phyloP scores from a whole-genome alignment of 208 protist species.

The Crithidia sp. region DNA sequence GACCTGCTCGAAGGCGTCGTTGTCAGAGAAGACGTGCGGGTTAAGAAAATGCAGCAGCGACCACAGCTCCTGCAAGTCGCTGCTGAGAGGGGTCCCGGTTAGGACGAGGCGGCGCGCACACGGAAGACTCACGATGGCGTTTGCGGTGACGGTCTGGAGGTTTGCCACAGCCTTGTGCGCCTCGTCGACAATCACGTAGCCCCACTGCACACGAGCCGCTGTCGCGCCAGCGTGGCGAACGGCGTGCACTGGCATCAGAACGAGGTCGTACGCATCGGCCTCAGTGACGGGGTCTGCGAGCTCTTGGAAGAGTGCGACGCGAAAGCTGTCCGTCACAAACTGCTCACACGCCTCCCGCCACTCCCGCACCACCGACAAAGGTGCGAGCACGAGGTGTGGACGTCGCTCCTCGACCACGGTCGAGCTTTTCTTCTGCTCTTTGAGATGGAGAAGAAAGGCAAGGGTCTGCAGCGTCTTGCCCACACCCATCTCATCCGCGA shows the following conservation, averaged over 20 bases:
- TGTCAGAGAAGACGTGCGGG: conserved; percentile 91
- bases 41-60: conserved; percentile 98
- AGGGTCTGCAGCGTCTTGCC: conserved; percentile 96
- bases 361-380: conserved; percentile 87
- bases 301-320: conserved; percentile 39
- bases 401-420: conserved; percentile 1
- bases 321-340: conserved; percentile 78
- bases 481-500: conserved; percentile 97
- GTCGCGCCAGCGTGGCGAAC: conserved; percentile 21
- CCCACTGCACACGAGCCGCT: conserved; percentile 47
- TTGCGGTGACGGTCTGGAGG: conserved; percentile 44
- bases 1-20: conserved; percentile 94
- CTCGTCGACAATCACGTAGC: conserved; percentile 82
- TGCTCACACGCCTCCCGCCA: conserved; percentile 93
- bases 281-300: conserved; percentile 36
- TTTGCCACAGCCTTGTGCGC: conserved; percentile 82
- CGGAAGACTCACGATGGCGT: conserved; percentile 38
- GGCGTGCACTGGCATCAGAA: conserved; percentile 58
- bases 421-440: conserved; percentile 20
- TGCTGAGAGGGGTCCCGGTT: conserved; percentile 98
- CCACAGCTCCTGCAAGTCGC: conserved; percentile 99
- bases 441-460: conserved; percentile 67
- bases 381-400: conserved; percentile 93
- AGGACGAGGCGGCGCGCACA: conserved; percentile 84
- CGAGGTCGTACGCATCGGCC: conserved; percentile 41